phyloP scores from a whole-genome alignment of 345 rosid genomes.

The Syzygium aromaticum region DNA sequence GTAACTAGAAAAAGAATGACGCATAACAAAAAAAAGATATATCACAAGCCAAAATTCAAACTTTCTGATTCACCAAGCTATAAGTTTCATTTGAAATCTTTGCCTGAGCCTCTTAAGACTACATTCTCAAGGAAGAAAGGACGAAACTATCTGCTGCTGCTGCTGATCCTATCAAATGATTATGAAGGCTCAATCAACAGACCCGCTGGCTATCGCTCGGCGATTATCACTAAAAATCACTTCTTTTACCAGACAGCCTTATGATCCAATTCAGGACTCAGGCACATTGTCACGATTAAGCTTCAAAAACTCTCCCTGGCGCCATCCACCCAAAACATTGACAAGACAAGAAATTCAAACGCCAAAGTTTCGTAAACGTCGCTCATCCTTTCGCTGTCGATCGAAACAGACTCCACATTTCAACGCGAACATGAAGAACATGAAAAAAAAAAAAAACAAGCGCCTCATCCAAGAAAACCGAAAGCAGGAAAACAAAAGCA shows the following conservation, averaged over 20 bases:
- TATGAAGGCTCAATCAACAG: neutral
- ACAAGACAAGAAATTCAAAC: neutral
- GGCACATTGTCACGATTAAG: neutral
- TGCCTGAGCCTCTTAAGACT: neutral
- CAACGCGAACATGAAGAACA: neutral
- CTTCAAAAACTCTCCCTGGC: neutral
- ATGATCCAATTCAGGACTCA: neutral
- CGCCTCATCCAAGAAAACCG: neutral
- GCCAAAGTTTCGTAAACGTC: neutral
- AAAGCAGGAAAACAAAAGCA: neutral
- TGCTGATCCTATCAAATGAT: neutral
- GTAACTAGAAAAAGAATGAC: neutral
- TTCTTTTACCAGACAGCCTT: neutral
- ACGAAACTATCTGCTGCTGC: neutral
- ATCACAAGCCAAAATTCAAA: neutral
- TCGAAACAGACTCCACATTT: neutral
- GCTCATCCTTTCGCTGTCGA: neutral
- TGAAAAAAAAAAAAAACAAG: neutral
- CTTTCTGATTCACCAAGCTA: neutral
- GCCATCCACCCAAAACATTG: neutral
- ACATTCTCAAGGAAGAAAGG: neutral
- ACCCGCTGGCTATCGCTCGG: neutral
- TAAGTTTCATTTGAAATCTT: neutral
- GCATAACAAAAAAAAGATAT: neutral
- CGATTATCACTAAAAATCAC: neutral